These are phyloP conservation scores for Schizochytrium sp. DNA, from an alignment of 108 stramenopile genomes.

Conservation along the genomic window DNA sequence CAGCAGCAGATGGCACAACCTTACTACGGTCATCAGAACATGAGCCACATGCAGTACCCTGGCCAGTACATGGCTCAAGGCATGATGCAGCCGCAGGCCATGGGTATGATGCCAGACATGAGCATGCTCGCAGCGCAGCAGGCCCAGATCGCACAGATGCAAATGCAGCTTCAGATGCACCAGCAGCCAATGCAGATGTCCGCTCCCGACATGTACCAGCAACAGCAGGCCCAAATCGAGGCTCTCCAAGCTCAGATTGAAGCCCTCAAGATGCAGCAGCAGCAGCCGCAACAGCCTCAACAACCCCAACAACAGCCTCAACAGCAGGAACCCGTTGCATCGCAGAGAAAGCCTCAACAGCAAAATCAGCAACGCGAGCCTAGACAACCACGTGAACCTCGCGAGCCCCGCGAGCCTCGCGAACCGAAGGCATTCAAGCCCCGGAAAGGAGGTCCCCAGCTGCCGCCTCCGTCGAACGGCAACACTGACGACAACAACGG, in stretches of 20 bases:
- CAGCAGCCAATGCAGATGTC: constrained; percentile 32
- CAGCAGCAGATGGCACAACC: not conserved
- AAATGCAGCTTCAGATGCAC: constrained; percentile 53
- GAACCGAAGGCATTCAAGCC: not conserved
- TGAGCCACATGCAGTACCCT: not conserved
- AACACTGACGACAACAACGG: not conserved
- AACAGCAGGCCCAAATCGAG: constrained; percentile 55
- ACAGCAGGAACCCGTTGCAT: not conserved
- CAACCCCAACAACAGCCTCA: constrained; percentile 16
- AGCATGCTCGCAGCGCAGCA: constrained; percentile 45
- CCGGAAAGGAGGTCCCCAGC: not conserved
- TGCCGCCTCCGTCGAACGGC: not conserved
- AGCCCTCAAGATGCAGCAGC: constrained; percentile 33
- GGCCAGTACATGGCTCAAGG: constrained; percentile 36
- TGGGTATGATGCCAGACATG: constrained; percentile 54
- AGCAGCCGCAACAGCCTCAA: not conserved
- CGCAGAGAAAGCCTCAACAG: not conserved
- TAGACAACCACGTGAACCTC: not conserved
- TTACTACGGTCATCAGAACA: not conserved
- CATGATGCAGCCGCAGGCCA: constrained; percentile 50
- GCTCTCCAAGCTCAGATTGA: constrained; percentile 12
- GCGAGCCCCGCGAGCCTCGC: constrained; percentile 20
- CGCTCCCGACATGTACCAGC: not conserved
- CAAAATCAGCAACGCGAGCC: constrained; percentile 47
- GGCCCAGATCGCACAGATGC: constrained; percentile 44